Percentiles rank a stretch among this genome's conserved stretches.
phyloP scores from a whole-genome alignment of 371 early-diverging fungal genomes.

The Choanephora cucurbitarum region DNA sequence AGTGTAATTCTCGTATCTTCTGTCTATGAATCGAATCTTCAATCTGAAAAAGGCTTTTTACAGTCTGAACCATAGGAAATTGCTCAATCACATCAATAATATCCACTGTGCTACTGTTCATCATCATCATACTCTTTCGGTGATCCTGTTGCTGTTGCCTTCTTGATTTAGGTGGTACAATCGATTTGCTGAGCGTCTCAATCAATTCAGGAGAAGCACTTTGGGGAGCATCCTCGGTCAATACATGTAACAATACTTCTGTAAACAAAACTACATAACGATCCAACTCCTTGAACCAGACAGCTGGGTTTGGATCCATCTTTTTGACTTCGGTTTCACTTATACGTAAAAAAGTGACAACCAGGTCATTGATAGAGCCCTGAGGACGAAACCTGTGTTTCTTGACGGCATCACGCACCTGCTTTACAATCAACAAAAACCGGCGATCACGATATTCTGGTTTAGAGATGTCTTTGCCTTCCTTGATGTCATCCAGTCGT shows the following conservation, averaged over 20 bases:
- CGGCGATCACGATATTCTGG: constrained; percentile 34
- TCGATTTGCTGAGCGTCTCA: constrained; percentile 31
- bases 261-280: constrained; percentile 36
- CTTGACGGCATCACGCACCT: constrained; percentile 31
- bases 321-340: constrained; percentile 41
- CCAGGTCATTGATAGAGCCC: constrained; percentile 40
- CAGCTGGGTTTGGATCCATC: constrained; percentile 37
- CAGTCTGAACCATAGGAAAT: constrained; percentile 46
- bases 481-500: constrained; percentile 39
- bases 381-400: constrained; percentile 36
- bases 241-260: constrained; percentile 27
- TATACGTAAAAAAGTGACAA: constrained; percentile 34
- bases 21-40: constrained; percentile 37
- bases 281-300: constrained; percentile 38
- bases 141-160: constrained; percentile 20
- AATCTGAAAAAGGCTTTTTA: constrained; percentile 47
- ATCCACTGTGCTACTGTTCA: constrained; percentile 12
- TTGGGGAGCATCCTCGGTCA: constrained; percentile 42
- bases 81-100: constrained; percentile 42
- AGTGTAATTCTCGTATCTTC: constrained; percentile 43
- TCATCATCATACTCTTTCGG: constrained; percentile 13
- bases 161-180: constrained; percentile 26
- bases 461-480: constrained; percentile 34
- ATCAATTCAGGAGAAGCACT: constrained; percentile 36
- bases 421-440: constrained; percentile 24